Conservation (phyloP, 108 stramenopile genomes). For the Skeletonema menzelii region DNA sequence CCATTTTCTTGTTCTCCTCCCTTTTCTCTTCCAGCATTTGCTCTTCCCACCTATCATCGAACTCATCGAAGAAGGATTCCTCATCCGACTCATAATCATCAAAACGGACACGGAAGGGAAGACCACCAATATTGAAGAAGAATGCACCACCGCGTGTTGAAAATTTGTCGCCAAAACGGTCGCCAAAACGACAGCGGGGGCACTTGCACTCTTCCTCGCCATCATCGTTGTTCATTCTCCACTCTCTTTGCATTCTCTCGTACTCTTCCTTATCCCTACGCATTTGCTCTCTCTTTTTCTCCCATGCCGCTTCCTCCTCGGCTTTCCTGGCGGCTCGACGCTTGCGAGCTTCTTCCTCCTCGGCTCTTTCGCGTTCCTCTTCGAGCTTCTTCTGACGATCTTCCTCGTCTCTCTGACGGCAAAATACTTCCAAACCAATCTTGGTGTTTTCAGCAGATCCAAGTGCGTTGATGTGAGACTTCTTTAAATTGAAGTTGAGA, state of each 20-base stretch:
- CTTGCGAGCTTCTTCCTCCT: conserved; percentile 38
- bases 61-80: conserved; percentile 27
- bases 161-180: conserved; percentile 2
- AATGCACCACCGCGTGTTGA: conserved; percentile 8
- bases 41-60: conserved; percentile 29
- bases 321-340: conserved; percentile 20
- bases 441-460: conserved; percentile 21
- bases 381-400: conserved; percentile 20
- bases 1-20: conserved; percentile 26
- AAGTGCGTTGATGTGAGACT: conserved; percentile 9
- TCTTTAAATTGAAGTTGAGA: conserved; percentile 12
- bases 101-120: conserved; percentile 20
- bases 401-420: conserved; percentile 14
- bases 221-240: background rate
- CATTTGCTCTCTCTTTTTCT: conserved; percentile 16
- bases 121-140: conserved; percentile 28
- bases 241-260: conserved; percentile 19
- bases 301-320: conserved; percentile 28
- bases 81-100: conserved; percentile 7
- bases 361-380: conserved; percentile 5
- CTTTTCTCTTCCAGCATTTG: conserved; percentile 12
- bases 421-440: conserved; percentile 14
- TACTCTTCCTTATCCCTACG: conserved; percentile 29
- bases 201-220: conserved; percentile 6
- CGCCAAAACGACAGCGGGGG: conserved; percentile 3